These are phyloP conservation scores for Fagopyrum tataricum DNA, from an alignment of 148 eudicot species.

Conservation along the genomic window DNA sequence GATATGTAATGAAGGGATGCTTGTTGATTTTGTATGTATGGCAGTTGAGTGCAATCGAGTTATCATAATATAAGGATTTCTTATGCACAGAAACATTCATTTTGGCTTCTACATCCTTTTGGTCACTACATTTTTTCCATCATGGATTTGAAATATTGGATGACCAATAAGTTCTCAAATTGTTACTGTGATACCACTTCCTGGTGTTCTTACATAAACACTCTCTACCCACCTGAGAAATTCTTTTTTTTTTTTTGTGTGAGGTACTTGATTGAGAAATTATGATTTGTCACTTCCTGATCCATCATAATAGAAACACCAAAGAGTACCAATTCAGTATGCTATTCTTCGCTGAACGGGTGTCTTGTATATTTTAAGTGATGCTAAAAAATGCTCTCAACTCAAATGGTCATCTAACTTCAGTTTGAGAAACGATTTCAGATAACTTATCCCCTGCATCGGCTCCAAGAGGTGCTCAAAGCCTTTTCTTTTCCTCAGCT, in stretches of 20 bases:
- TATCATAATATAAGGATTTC: too few species aligned
- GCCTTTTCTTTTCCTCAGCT: background rate
- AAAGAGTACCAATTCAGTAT: background rate
- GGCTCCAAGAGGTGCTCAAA: background rate
- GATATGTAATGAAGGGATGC: background rate
- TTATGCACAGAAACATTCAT: too few species aligned
- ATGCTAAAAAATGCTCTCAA: too few species aligned
- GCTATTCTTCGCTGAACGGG: too few species aligned
- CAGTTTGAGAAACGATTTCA: background rate
- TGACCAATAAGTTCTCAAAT: too few species aligned
- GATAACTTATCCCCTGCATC: slow-evolving; percentile 2
- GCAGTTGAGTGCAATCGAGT: too few species aligned
- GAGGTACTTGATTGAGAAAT: background rate
- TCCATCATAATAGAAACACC: background rate
- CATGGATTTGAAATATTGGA: too few species aligned
- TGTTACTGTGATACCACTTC: background rate
- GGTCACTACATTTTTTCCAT: background rate
- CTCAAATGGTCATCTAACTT: background rate
- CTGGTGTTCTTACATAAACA: background rate
- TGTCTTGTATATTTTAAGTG: too few species aligned
- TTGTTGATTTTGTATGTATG: too few species aligned
- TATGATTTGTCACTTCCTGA: background rate
- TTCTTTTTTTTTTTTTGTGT: background rate
- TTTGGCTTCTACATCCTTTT: too few species aligned
- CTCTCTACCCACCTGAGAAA: background rate